These are phyloP conservation scores for Lumnitzera littorea DNA, from an alignment of 345 rosid genomes.

Conservation along the genomic window DNA sequence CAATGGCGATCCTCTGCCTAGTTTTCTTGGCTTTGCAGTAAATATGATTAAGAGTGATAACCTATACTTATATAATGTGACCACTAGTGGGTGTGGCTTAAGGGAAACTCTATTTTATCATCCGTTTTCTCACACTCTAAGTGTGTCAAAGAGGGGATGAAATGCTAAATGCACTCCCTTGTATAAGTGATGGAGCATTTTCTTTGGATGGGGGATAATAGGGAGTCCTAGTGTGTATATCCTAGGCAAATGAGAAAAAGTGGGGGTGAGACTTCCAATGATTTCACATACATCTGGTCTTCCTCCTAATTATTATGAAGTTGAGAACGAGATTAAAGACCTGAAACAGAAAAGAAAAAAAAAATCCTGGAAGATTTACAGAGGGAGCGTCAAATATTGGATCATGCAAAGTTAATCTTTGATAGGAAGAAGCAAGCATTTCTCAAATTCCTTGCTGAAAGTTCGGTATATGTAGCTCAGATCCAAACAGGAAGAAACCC, in stretches of 20 bases:
- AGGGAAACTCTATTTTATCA: slow-evolving; percentile 88
- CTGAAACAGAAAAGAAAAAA: slow-evolving; percentile 43
- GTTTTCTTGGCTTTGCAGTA: slow-evolving; percentile 89
- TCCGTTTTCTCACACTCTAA: slow-evolving; percentile 63
- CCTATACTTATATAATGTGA: slow-evolving; percentile 45
- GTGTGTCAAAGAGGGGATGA: slow-evolving; percentile 72
- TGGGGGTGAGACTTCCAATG: slow-evolving; percentile 53
- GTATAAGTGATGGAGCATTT: slow-evolving; percentile 78
- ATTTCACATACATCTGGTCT: slow-evolving; percentile 17
- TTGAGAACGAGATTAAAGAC: slow-evolving; percentile 57
- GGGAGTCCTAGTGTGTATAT: slow-evolving; percentile 53
- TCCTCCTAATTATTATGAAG: slow-evolving; percentile 27
- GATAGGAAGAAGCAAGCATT: slow-evolving; percentile 61
- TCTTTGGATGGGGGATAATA: slow-evolving; percentile 94
- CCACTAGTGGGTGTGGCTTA: slow-evolving; percentile 62
- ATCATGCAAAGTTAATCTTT: slow-evolving; percentile 27
- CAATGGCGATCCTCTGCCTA: slow-evolving; percentile 65
- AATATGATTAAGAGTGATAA: slow-evolving; percentile 69
- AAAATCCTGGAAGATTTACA: slow-evolving; percentile 44
- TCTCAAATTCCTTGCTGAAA: slow-evolving; percentile 46
- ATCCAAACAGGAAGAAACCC: too few species aligned
- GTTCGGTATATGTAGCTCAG: slow-evolving; percentile 34
- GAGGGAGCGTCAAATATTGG: slow-evolving; percentile 48
- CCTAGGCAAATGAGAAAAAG: slow-evolving; percentile 50
- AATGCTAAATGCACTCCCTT: slow-evolving; percentile 67